phyloP scores from a whole-genome alignment of 192 early-diverging fungal species.

The Coemansia sp. region DNA sequence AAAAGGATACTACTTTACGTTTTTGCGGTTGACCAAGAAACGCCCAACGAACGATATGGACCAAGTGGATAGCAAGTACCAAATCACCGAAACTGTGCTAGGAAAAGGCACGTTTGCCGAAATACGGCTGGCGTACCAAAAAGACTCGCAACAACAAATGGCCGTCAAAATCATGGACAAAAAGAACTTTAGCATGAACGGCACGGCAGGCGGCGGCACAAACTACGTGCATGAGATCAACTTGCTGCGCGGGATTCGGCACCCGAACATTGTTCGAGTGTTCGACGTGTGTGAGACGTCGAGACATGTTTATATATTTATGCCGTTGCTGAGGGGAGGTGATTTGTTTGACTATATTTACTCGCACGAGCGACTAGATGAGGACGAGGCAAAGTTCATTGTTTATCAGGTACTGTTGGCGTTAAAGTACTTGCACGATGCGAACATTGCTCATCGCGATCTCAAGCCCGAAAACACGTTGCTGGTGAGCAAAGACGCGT shows the following conservation, averaged over 20 bases:
- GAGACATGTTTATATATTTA: slow-evolving; percentile 67
- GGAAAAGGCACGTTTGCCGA: slow-evolving; percentile 75
- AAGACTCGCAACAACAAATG: slow-evolving; percentile 63
- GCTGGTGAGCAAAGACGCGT: slow-evolving; percentile 49
- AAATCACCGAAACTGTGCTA: slow-evolving; percentile 47
- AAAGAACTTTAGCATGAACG: slow-evolving; percentile 60
- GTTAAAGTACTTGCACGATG: slow-evolving; percentile 73
- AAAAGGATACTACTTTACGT: slow-evolving; percentile 52
- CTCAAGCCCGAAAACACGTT: slow-evolving; percentile 76
- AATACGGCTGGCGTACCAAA: slow-evolving; percentile 66
- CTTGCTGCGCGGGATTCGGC: slow-evolving; percentile 67
- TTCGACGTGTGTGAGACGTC: slow-evolving; percentile 61
- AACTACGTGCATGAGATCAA: slow-evolving; percentile 73
- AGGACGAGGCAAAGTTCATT: slow-evolving; percentile 75
- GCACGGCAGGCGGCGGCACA: slow-evolving; percentile 73
- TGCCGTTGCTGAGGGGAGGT: slow-evolving; percentile 76
- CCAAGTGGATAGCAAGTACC: slow-evolving; percentile 41
- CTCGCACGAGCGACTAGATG: slow-evolving; percentile 64
- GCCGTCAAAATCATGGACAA: slow-evolving; percentile 90
- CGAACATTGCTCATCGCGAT: slow-evolving; percentile 82
- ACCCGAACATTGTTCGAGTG: slow-evolving; percentile 73
- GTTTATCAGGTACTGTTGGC: slow-evolving; percentile 73
- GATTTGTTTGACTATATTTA: slow-evolving; percentile 87
- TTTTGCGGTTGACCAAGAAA: slow-evolving; percentile 17
- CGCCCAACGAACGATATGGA: background rate